Percentiles rank a stretch among this genome's conserved stretches.
Evolutionary conservation across 495 filamentous ascomycete species (phyloP).

Genomic region (Trichoderma erinaceum): DNA sequence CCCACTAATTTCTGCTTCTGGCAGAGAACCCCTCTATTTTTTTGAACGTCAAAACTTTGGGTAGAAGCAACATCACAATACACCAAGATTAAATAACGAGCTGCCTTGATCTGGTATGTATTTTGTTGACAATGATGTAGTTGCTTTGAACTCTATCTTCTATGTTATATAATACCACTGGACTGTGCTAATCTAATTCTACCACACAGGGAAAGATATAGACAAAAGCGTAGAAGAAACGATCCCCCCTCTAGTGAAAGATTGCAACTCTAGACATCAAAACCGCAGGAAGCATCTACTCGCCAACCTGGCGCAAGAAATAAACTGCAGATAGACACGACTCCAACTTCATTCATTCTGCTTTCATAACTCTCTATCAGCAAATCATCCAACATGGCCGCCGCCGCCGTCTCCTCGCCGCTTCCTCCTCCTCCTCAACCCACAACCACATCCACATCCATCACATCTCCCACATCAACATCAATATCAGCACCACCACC

Average conservation of each 20-base stretch:
- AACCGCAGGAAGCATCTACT: not conserved
- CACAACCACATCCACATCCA: not conserved
- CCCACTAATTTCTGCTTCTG: not conserved
- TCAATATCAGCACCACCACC: slow-evolving; percentile 14
- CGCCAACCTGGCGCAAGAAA: not conserved
- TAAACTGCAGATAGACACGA: too few relatives aligned
- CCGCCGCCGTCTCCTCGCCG: slow-evolving; percentile 3
- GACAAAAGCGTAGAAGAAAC: too few relatives aligned
- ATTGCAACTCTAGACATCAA: too few relatives aligned
- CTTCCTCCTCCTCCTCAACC: not conserved
- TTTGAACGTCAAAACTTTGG: slow-evolving; percentile 11
- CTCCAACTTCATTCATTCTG: not conserved
- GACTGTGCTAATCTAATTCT: too few relatives aligned
- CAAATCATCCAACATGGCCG: slow-evolving; percentile 4
- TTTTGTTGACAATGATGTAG: too few relatives aligned
- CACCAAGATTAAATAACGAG: not conserved
- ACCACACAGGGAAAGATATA: too few relatives aligned
- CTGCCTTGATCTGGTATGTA: too few relatives aligned
- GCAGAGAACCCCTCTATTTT: slow-evolving; percentile 11
- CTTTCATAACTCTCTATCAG: slow-evolving; percentile 16
- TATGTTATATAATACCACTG: too few relatives aligned
- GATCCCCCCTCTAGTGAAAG: too few relatives aligned
- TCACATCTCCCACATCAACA: slow-evolving; percentile 2
- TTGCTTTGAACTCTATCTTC: too few relatives aligned
- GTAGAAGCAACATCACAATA: not conserved